A percentile compares a stretch with the other conserved stretches of the same genome.
These are phyloP conservation scores for Aspergillus tanneri DNA, from an alignment of 2,329 filamentous ascomycete genomes.

Conservation along the genomic window DNA sequence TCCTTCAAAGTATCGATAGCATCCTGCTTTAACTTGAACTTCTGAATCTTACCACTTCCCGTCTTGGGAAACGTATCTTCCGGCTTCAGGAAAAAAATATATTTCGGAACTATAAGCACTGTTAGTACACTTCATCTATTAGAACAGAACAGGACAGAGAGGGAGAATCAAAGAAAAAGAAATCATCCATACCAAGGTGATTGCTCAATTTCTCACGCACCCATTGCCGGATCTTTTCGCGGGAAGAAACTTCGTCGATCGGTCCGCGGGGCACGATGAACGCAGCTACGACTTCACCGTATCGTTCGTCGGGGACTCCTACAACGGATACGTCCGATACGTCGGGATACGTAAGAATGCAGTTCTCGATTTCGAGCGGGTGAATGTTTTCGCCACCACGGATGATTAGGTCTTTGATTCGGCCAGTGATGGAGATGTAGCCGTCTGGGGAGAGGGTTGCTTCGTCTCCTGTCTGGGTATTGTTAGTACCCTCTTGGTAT, in stretches of 20 bases:
- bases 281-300: slow-evolving; percentile 83
- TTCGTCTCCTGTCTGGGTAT: slow-evolving; percentile 74
- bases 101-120: slow-evolving; percentile 64
- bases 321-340: slow-evolving; percentile 79
- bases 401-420: slow-evolving; percentile 95
- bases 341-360: slow-evolving; percentile 68
- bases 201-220: slow-evolving; percentile 69
- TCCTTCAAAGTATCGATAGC: slow-evolving; percentile 54
- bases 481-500: slow-evolving; percentile 4
- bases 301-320: slow-evolving; percentile 74
- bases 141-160: background rate
- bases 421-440: slow-evolving; percentile 82
- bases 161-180: background rate
- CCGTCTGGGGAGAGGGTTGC: slow-evolving; percentile 79
- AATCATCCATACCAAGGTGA: slow-evolving; percentile 57
- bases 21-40: slow-evolving; percentile 76
- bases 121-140: background rate
- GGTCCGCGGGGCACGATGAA: slow-evolving; percentile 65
- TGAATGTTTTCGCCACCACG: slow-evolving; percentile 94
- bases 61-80: slow-evolving; percentile 82
- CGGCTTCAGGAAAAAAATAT: slow-evolving; percentile 73
- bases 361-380: slow-evolving; percentile 89
- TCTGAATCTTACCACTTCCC: slow-evolving; percentile 94
- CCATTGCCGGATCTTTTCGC: slow-evolving; percentile 67
- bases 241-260: slow-evolving; percentile 44